phyloP scores from a whole-genome alignment of 768 basidiomycete genomes.

The Mycena capillaripes region DNA sequence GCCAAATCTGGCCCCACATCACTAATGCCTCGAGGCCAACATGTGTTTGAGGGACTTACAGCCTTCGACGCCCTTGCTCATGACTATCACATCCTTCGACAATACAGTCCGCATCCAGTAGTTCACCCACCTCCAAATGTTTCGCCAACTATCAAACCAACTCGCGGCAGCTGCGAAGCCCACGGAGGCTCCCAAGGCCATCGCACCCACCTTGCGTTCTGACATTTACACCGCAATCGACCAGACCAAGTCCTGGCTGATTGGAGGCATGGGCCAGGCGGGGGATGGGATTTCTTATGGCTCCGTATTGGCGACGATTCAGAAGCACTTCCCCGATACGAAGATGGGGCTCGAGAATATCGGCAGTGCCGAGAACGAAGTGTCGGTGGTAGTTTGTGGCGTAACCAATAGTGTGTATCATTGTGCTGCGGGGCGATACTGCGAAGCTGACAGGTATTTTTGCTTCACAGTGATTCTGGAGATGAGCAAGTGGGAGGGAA shows the following conservation, averaged over 20 bases:
- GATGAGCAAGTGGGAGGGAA: slow-evolving; percentile 69
- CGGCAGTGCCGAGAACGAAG: slow-evolving; percentile 62
- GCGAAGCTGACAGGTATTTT: slow-evolving; percentile 22
- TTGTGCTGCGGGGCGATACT: slow-evolving; percentile 1
- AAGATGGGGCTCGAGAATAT: slow-evolving; percentile 62
- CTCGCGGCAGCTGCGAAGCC: slow-evolving; percentile 49
- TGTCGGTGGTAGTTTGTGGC: slow-evolving; percentile 64
- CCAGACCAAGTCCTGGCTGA: slow-evolving; percentile 60
- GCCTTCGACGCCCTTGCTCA: slow-evolving; percentile 23
- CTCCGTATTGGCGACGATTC: slow-evolving; percentile 50
- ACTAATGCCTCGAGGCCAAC: slow-evolving; percentile 26
- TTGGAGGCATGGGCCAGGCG: slow-evolving; percentile 58
- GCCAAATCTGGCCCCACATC: slow-evolving; percentile 3
- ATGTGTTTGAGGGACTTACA: slow-evolving; percentile 17
- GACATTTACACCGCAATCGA: slow-evolving; percentile 67
- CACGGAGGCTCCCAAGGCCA: slow-evolving; percentile 56
- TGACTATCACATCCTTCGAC: slow-evolving; percentile 26
- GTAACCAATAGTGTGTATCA: slow-evolving; percentile 54
- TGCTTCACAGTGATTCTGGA: slow-evolving; percentile 57
- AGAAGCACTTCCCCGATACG: slow-evolving; percentile 62
- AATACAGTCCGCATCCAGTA: slow-evolving; percentile 20
- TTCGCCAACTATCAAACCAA: slow-evolving; percentile 60
- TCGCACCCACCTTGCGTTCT: slow-evolving; percentile 63
- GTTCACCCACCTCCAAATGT: slow-evolving; percentile 49
- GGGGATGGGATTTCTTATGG: slow-evolving; percentile 68